phyloP scores from a whole-genome alignment of 768 basidiomycete species.

The Rhizopogon salebrosus region DNA sequence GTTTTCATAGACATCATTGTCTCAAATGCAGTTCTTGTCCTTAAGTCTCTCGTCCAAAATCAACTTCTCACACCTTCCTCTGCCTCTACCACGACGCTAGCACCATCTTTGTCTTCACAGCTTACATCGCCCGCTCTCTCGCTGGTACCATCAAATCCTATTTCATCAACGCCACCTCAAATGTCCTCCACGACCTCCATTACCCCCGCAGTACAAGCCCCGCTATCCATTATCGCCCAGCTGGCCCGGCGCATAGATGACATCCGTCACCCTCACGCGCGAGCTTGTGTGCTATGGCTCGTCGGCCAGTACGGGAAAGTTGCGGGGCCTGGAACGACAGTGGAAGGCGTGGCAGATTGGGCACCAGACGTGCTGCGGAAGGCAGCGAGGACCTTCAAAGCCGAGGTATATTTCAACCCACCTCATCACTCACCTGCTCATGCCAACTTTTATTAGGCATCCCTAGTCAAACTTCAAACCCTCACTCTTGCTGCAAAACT shows the following conservation, averaged over 20 bases:
- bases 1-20: slow-evolving; percentile 64
- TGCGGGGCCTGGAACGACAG: slow-evolving; percentile 26
- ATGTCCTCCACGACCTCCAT: slow-evolving; percentile 18
- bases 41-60: slow-evolving; percentile 78
- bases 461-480: slow-evolving; percentile 75
- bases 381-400: slow-evolving; percentile 61
- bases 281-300: slow-evolving; percentile 89
- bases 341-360: slow-evolving; percentile 67
- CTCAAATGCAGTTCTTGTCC: slow-evolving; percentile 75
- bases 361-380: slow-evolving; percentile 89
- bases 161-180: not conserved
- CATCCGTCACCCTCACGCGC: slow-evolving; percentile 73
- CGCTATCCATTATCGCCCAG: slow-evolving; percentile 68
- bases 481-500: slow-evolving; percentile 86
- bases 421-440: too few relatives aligned
- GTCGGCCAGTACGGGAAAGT: slow-evolving; percentile 80
- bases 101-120: slow-evolving; percentile 3
- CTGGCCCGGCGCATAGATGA: slow-evolving; percentile 76
- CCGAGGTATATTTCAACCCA: slow-evolving; percentile 50
- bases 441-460: slow-evolving; percentile 33
- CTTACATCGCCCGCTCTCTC: slow-evolving; percentile 10
- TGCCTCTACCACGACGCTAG: slow-evolving; percentile 12
- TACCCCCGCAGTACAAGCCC: slow-evolving; percentile 27
- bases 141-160: not conserved
- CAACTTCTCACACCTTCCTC: slow-evolving; percentile 40